Conservation (phyloP, 345 rosid species). For the Kernera saxatilis region DNA sequence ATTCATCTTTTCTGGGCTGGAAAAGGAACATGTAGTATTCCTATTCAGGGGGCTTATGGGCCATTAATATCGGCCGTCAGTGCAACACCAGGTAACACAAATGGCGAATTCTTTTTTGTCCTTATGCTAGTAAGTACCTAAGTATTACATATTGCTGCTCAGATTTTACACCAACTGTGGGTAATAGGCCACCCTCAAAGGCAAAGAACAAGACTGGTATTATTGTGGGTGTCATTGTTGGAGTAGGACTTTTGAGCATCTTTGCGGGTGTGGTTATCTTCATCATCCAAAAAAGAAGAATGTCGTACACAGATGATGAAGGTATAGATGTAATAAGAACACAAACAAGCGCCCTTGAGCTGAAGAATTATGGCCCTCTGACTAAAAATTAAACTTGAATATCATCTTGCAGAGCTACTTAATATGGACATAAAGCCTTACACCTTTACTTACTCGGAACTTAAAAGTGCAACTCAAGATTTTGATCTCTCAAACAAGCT, state of each 20-base stretch:
- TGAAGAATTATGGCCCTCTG: background rate
- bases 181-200: slow-evolving; percentile 38
- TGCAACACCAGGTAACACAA: slow-evolving; percentile 49
- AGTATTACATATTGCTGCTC: slow-evolving; percentile 8
- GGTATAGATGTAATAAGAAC: slow-evolving; percentile 37
- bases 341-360: background rate
- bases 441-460: slow-evolving; percentile 56
- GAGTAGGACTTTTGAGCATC: slow-evolving; percentile 28
- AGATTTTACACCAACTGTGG: slow-evolving; percentile 66
- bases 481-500: slow-evolving; percentile 54
- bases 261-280: slow-evolving; percentile 26
- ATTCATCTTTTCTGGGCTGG: slow-evolving; percentile 40
- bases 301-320: slow-evolving; percentile 39
- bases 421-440: slow-evolving; percentile 50
- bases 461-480: slow-evolving; percentile 58
- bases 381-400: background rate
- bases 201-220: slow-evolving; percentile 16
- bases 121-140: background rate
- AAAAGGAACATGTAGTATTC: slow-evolving; percentile 38
- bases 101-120: background rate
- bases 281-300: slow-evolving; percentile 37
- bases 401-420: slow-evolving; percentile 41
- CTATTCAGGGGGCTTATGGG: slow-evolving; percentile 34
- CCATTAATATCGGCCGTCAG: slow-evolving; percentile 48
- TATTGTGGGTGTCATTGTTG: slow-evolving; percentile 30